Evolutionary conservation across 1,284 basidiomycete genomes (phyloP).

Genomic region (Taiwanofungus camphoratus): DNA sequence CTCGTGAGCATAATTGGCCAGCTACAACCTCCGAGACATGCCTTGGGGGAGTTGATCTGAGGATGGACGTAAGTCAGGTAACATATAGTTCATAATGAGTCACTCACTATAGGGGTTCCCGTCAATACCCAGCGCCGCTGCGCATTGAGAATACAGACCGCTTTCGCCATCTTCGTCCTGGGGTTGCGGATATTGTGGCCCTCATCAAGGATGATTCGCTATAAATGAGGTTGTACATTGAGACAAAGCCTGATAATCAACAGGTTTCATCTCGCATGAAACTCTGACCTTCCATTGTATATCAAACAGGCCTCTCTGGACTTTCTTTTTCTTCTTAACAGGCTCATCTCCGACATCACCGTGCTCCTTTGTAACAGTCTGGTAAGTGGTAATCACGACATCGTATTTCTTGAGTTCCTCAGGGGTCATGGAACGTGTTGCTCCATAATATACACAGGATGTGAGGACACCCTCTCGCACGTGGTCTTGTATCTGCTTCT

Average conservation of each 20-base stretch:
- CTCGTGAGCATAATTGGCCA: background rate
- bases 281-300: constrained; percentile 71
- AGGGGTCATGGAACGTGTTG: constrained; percentile 54
- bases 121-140: constrained; percentile 78
- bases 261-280: too few relatives aligned
- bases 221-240: background rate
- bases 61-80: background rate
- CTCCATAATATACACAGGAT: constrained; percentile 67
- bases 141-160: constrained; percentile 61
- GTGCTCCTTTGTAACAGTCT: constrained; percentile 56
- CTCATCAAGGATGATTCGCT: constrained; percentile 84
- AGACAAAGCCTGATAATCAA: too few relatives aligned
- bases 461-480: constrained; percentile 52
- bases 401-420: constrained; percentile 65
- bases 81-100: background rate
- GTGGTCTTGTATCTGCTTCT: constrained; percentile 82
- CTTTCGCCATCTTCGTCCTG: constrained; percentile 77
- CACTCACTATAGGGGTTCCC: constrained; percentile 80
- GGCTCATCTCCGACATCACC: constrained; percentile 28
- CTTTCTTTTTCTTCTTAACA: constrained; percentile 54
- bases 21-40: constrained; percentile 18
- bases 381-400: constrained; percentile 88
- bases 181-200: constrained; percentile 84
- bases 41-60: constrained; percentile 77
- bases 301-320: constrained; percentile 51